Conservation (phyloP, 495 filamentous ascomycete species). For the Neurospora sp. region DNA sequence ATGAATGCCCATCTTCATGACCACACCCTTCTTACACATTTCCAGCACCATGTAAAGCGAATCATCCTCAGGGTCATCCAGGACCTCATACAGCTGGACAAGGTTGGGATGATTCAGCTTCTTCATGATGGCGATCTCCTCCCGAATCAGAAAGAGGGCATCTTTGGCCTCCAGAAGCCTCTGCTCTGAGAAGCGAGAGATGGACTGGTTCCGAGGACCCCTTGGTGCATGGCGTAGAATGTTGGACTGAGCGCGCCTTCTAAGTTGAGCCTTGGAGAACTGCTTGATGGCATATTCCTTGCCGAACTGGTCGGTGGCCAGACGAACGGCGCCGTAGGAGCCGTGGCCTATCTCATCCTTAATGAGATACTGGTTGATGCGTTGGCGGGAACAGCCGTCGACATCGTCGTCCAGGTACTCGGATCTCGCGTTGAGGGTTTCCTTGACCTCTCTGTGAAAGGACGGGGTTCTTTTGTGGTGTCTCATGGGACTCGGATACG, state of each 20-base stretch:
- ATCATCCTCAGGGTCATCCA: conserved; percentile 92
- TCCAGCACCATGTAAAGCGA: conserved; percentile 97
- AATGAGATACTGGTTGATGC: conserved; percentile 91
- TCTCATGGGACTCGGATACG: conserved; percentile 54
- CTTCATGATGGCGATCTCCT: conserved; percentile 99
- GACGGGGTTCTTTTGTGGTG: conserved; percentile 69
- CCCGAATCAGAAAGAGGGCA: conserved; percentile 77
- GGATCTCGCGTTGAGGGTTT: conserved; percentile 84
- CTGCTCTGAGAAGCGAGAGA: conserved; percentile 36
- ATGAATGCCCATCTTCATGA: conserved; percentile 92
- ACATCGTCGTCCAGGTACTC: conserved; percentile 79
- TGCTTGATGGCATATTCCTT: conserved; percentile 96
- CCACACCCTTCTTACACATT: conserved; percentile 96
- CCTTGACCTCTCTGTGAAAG: conserved; percentile 64
- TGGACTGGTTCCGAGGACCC: conserved; percentile 38
- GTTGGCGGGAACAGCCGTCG: conserved; percentile 62
- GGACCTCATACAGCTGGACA: conserved; percentile 83
- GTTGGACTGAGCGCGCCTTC: conserved; percentile 89
- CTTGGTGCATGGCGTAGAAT: conserved; percentile 54
- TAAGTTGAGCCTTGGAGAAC: conserved; percentile 85
- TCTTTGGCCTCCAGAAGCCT: conserved; percentile 55
- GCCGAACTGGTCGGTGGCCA: conserved; percentile 83
- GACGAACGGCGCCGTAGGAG: conserved; percentile 89
- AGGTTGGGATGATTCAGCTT: conserved; percentile 91
- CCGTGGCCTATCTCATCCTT: conserved; percentile 92